Evolutionary conservation across 169 alveolate species (phyloP).

Genomic region (Besnoitia besnoiti): DNA sequence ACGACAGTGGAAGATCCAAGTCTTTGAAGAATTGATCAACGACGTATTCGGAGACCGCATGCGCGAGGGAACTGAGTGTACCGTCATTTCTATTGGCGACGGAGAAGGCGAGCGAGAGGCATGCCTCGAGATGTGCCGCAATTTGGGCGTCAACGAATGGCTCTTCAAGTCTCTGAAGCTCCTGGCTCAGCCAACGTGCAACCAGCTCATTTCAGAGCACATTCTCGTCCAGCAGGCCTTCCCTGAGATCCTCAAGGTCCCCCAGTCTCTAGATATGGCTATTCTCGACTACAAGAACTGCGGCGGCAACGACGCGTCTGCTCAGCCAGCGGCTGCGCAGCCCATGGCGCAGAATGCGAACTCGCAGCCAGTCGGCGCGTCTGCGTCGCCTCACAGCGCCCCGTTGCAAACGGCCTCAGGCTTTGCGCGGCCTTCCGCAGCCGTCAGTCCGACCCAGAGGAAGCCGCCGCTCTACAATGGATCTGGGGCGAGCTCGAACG

Average conservation of each 20-base stretch:
- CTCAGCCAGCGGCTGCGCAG: not conserved
- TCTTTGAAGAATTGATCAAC: conserved; percentile 80
- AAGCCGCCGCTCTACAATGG: not conserved
- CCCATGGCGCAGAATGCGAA: not conserved
- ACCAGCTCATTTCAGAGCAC: conserved; percentile 82
- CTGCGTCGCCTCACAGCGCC: not conserved
- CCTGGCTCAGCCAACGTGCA: conserved; percentile 83
- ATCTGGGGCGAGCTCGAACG: not conserved
- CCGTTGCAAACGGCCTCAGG: not conserved
- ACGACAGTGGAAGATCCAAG: conserved; percentile 82
- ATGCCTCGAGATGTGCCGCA: conserved; percentile 81
- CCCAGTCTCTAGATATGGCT: conserved; percentile 70
- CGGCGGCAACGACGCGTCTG: not conserved
- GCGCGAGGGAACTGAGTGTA: conserved; percentile 76
- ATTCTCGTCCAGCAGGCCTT: conserved; percentile 76
- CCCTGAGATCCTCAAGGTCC: conserved; percentile 65
- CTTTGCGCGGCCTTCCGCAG: not conserved
- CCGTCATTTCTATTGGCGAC: conserved; percentile 86
- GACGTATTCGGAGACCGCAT: conserved; percentile 79
- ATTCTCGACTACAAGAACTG: conserved; percentile 55
- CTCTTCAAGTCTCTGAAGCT: conserved; percentile 82
- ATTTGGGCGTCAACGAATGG: conserved; percentile 78
- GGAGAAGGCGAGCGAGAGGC: conserved; percentile 90
- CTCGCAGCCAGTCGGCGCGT: not conserved
- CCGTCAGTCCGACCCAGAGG: not conserved